Evolutionary conservation across 139 green algal genomes (phyloP).

Genomic region (Pleodorina starrii): DNA sequence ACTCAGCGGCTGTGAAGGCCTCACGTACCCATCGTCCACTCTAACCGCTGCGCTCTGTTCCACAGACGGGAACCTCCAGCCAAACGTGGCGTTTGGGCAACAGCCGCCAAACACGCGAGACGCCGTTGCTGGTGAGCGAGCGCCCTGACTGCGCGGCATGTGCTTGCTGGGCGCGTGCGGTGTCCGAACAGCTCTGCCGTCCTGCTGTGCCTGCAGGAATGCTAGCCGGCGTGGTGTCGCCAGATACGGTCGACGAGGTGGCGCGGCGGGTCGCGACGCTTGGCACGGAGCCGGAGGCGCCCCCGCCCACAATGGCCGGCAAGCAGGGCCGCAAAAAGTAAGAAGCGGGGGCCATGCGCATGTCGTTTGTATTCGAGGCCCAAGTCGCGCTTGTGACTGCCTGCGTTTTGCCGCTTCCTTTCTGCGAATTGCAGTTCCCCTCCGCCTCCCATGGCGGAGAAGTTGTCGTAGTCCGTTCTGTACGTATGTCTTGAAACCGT

Average conservation of each 20-base stretch:
- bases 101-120: conserved; percentile 28
- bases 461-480: no score
- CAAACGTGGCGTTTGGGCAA: conserved; percentile 38
- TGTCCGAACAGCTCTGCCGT: neutral
- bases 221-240: conserved; percentile 30
- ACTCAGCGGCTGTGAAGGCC: no score
- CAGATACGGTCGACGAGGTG: conserved; percentile 43
- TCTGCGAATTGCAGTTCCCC: no score
- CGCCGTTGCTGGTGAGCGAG: conserved; percentile 13
- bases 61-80: conserved; percentile 28
- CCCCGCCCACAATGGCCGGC: neutral
- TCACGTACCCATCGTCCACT: no score
- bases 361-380: no score
- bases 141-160: neutral
- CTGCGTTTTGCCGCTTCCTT: no score
- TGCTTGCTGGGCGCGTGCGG: no score
- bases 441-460: no score
- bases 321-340: conserved; percentile 31
- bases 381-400: no score
- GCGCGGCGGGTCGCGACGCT: conserved; percentile 11
- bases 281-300: conserved; percentile 25
- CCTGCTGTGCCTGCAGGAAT: neutral
- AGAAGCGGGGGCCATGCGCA: no score
- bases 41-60: neutral
- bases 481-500: no score